Conservation (phyloP, 805 yeast species). For the Priceomyces castillae region DNA sequence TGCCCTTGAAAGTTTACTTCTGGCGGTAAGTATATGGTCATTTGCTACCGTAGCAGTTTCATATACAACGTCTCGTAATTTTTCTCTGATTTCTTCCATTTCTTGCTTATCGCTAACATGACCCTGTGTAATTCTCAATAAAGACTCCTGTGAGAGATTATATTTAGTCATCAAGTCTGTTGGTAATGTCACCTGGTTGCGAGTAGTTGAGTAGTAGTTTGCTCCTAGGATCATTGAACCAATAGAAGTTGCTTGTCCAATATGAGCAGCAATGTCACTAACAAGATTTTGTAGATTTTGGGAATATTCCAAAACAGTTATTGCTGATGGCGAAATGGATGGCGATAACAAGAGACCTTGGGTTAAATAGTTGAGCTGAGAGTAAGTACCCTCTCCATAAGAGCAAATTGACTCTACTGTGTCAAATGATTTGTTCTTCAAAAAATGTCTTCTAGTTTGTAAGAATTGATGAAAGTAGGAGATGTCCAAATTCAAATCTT, state of each 20-base stretch:
- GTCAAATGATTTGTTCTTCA: constrained; percentile 45
- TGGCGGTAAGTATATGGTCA: constrained; percentile 73
- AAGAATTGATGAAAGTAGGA: constrained; percentile 57
- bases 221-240: constrained; percentile 62
- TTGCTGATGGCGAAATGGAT: constrained; percentile 53
- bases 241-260: constrained; percentile 78
- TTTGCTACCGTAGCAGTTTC: constrained; percentile 74
- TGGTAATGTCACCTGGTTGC: constrained; percentile 60
- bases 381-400: constrained; percentile 75
- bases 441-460: constrained; percentile 54
- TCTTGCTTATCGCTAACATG: constrained; percentile 29
- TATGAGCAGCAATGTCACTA: constrained; percentile 68
- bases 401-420: constrained; percentile 60
- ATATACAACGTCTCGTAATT: constrained; percentile 57
- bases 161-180: constrained; percentile 53
- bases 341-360: constrained; percentile 61
- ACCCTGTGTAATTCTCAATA: constrained; percentile 49
- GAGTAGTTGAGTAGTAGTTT: constrained; percentile 51
- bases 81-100: constrained; percentile 25
- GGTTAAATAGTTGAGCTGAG: constrained; percentile 68
- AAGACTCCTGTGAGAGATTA: constrained; percentile 60
- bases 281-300: constrained; percentile 41
- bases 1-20: constrained; percentile 47
- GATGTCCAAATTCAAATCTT: constrained; percentile 50
- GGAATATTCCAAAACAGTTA: constrained; percentile 46